Percentiles rank a stretch among this genome's conserved stretches.
Evolutionary conservation across 352 stramenopile species (phyloP).

Genomic region (Halophytophthora polymorphica): DNA sequence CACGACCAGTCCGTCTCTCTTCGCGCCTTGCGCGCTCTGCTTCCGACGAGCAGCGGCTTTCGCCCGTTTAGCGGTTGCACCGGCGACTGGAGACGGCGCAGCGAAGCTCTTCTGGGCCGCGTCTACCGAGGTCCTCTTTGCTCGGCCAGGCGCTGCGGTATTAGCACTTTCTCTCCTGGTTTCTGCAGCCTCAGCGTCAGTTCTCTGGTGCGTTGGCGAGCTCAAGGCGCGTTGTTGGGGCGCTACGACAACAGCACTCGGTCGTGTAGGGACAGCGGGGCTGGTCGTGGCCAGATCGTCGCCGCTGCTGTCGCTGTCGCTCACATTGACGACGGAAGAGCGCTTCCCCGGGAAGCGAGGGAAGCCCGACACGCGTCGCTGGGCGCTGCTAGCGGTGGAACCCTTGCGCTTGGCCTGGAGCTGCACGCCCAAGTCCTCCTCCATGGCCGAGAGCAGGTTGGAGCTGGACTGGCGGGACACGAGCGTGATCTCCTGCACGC

Average conservation of each 20-base stretch:
- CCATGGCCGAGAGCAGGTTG: constrained; percentile 26
- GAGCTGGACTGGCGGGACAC: constrained; percentile 25
- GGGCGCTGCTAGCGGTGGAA: constrained; percentile 7
- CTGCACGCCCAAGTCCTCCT: constrained; percentile 27
- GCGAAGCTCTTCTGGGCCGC: too few species aligned
- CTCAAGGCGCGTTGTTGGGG: too few species aligned
- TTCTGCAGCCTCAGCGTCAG: too few species aligned
- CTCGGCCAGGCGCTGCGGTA: too few species aligned
- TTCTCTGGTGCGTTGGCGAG: too few species aligned
- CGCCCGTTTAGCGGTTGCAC: too few species aligned
- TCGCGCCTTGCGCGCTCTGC: too few species aligned
- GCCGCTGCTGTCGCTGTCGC: not conserved
- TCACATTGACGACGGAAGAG: constrained; percentile 9
- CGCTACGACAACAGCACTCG: not conserved
- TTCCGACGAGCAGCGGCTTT: too few species aligned
- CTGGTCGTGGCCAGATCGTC: not conserved
- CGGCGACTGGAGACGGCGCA: too few species aligned
- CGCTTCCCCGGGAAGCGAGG: constrained; percentile 8
- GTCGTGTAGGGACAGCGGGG: not conserved
- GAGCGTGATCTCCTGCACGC: constrained; percentile 27
- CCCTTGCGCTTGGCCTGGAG: constrained; percentile 10
- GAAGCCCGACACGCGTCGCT: constrained; percentile 9
- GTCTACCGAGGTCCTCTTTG: too few species aligned
- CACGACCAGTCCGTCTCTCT: too few species aligned
- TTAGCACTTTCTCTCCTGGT: too few species aligned